Conservation (phyloP, 169 alveolate genomes). For the Pseudocohnilembus persalinus region DNA sequence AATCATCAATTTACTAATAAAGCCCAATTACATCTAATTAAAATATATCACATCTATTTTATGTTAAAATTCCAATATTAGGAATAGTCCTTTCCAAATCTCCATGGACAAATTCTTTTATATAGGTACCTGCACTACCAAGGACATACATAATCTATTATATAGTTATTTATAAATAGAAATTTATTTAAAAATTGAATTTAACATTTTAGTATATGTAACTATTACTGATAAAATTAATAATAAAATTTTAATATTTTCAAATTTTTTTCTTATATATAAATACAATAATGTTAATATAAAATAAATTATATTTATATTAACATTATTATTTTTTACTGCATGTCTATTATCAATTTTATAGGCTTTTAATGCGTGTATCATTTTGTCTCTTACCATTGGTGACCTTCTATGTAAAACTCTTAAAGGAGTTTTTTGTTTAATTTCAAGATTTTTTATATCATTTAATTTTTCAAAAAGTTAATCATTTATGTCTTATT, state of each 20-base stretch:
- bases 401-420: constrained; percentile 81
- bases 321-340: too few species aligned
- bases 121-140: constrained; percentile 82
- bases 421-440: constrained; percentile 76
- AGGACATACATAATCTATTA: constrained; percentile 55
- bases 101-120: constrained; percentile 83
- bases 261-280: too few species aligned
- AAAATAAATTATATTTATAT: too few species aligned
- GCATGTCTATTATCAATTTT: constrained; percentile 62
- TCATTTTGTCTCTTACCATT: constrained; percentile 68
- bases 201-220: not conserved
- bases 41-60: constrained; percentile 71
- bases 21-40: constrained; percentile 69
- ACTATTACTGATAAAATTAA: not conserved
- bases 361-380: constrained; percentile 57
- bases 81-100: constrained; percentile 82
- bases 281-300: not conserved
- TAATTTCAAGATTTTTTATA: constrained; percentile 48
- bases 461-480: constrained; percentile 53
- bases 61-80: constrained; percentile 59
- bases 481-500: constrained; percentile 46
- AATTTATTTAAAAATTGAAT: too few species aligned
- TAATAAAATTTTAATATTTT: too few species aligned
- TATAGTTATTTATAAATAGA: too few species aligned
- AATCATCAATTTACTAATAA: constrained; percentile 19